These are phyloP conservation scores for Coniella lustricola DNA, from an alignment of 2,329 filamentous ascomycete genomes.

Conservation along the genomic window DNA sequence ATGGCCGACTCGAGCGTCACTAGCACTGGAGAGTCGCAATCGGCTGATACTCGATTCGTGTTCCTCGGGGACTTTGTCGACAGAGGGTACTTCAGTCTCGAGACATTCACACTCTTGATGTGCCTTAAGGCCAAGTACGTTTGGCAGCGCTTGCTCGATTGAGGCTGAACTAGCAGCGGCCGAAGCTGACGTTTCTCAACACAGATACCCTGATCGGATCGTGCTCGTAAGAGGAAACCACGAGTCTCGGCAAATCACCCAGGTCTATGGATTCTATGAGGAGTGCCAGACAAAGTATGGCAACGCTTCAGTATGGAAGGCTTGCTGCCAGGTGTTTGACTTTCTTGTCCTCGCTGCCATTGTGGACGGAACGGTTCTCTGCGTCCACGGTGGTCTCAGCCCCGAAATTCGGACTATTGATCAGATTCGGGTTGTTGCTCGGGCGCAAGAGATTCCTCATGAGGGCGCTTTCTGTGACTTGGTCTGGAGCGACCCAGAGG, in stretches of 20 bases:
- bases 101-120: constrained; percentile 95
- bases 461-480: constrained; percentile 97
- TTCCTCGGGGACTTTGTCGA: constrained; percentile 90
- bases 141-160: background rate
- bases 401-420: constrained; percentile 95
- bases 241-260: constrained; percentile 94
- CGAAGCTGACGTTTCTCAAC: constrained; percentile 24
- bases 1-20: constrained; percentile 26
- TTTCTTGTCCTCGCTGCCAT: constrained; percentile 95
- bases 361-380: constrained; percentile 97
- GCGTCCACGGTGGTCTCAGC: constrained; percentile 86
- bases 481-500: constrained; percentile 97
- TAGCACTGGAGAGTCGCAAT: constrained; percentile 34
- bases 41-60: constrained; percentile 50
- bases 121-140: constrained; percentile 73
- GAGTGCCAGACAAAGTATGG: constrained; percentile 98
- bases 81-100: constrained; percentile 92
- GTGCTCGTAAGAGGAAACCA: constrained; percentile 97
- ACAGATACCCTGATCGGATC: constrained; percentile 86
- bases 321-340: constrained; percentile 98
- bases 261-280: constrained; percentile 98
- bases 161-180: constrained; percentile 26
- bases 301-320: constrained; percentile 99
- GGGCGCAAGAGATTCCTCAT: constrained; percentile 95
- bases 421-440: constrained; percentile 97